Base-by-base conservation (phyloP, 73 alveolate genomes). In the Uronychia setigera region DNA sequence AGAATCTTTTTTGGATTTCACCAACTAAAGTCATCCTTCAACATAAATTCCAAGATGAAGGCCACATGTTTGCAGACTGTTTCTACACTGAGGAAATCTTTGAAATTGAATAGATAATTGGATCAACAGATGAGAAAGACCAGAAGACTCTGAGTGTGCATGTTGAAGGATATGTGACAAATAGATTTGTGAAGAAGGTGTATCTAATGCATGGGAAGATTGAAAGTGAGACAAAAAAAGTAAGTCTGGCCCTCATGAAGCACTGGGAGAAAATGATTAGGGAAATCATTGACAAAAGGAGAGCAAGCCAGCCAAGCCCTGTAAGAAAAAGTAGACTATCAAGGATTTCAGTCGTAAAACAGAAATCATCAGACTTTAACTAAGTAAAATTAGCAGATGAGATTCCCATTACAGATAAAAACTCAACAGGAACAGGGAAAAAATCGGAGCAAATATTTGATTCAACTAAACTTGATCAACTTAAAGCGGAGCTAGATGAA, bases 61-160 rank as follows among this genome's bases (percentile, higher is more conserved):
- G 83, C 25, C 33, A 74, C 30, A 82, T 74, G 79, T 82, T 29
- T 32, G 60, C 78, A 0, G 89, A 82, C 46, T 58, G 59, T 83
- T 82, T 82, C 83, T 29, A 82, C 31, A 58, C 78, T 28, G 58
- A 1, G 29, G 28, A n/a, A 59, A 27, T 80, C 29, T 5, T 58
- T 29, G 58, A n/a, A 0, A n/a, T 80, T 1, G 86, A 80, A 1
- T 79, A 80, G 30, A 59, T 34, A 11, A 11, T 46, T 19, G 67
- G 67, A n/a, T n/a, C n/a, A n/a, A n/a, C n/a, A n/a, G n/a, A n/a
- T n/a, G n/a, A n/a, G n/a, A n/a, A n/a, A n/a, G n/a, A n/a, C n/a
- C n/a, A n/a, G n/a, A n/a, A n/a, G n/a, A n/a, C n/a, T n/a, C n/a
- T n/a, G n/a, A n/a, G n/a, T n/a, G n/a, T n/a, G n/a, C n/a, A n/a